Percentiles rank a stretch among this genome's conserved stretches.
Evolutionary conservation across 768 basidiomycete species (phyloP).

Genomic region (Naematelia encephala): DNA sequence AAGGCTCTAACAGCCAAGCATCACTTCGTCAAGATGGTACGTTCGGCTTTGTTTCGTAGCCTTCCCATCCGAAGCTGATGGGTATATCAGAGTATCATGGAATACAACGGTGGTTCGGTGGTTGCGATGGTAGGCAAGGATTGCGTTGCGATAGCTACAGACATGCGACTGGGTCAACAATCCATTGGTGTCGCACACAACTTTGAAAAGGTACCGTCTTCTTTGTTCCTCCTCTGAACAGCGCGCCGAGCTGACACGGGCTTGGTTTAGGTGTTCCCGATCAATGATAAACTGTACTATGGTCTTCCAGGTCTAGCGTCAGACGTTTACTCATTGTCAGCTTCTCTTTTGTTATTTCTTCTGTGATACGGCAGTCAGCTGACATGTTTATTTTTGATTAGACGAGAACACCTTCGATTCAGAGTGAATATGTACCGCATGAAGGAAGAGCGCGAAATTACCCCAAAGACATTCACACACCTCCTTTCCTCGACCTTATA

Average conservation of each 20-base stretch:
- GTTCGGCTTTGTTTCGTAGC: constrained; percentile 6
- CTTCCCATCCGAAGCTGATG: neutral
- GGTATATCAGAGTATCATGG: constrained; percentile 72
- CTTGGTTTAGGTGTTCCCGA: constrained; percentile 73
- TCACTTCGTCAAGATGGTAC: constrained; percentile 30
- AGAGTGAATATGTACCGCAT: constrained; percentile 99
- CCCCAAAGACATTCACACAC: constrained; percentile 92
- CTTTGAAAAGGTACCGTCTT: constrained; percentile 96
- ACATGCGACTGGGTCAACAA: constrained; percentile 84
- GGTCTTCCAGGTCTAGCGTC: constrained; percentile 90
- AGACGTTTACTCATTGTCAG: constrained; percentile 85
- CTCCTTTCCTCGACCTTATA: constrained; percentile 94
- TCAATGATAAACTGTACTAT: constrained; percentile 85
- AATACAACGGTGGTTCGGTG: constrained; percentile 95
- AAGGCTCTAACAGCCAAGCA: neutral
- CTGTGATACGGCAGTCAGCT: no score
- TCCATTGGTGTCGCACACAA: constrained; percentile 80
- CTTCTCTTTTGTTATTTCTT: neutral
- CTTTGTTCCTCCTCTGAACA: neutral
- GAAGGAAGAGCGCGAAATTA: constrained; percentile 96
- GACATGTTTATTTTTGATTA: no score
- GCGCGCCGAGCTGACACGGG: constrained; percentile 7
- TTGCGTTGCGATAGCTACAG: constrained; percentile 97
- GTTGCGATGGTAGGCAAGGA: constrained; percentile 99
- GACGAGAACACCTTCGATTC: constrained; percentile 85